Conservation (phyloP, 2,329 filamentous ascomycete species). For the Huntiella abstrusa region DNA sequence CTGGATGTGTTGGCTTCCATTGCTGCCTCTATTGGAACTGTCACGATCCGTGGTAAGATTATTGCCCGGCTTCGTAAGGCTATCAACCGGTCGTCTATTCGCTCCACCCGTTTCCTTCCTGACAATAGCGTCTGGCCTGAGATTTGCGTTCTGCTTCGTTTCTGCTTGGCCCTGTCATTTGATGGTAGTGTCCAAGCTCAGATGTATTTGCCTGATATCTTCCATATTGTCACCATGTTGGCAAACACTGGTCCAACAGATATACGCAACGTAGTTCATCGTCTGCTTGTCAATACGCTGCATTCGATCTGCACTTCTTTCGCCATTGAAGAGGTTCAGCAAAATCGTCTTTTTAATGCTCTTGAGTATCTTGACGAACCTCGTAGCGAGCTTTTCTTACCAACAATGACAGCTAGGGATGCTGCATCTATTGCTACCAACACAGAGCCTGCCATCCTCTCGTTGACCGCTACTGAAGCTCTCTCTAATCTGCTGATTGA, state of each 20-base stretch:
- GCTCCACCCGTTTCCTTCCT: conserved; percentile 44
- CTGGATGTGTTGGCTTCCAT: conserved; percentile 43
- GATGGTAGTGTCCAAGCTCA: conserved; percentile 49
- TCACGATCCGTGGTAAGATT: conserved; percentile 46
- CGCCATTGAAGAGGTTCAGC: conserved; percentile 37
- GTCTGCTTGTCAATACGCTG: conserved; percentile 45
- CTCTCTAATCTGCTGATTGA: conserved; percentile 44
- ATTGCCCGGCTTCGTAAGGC: conserved; percentile 47
- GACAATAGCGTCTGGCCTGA: conserved; percentile 54
- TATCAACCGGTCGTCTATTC: conserved; percentile 45
- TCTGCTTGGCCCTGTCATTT: conserved; percentile 48
- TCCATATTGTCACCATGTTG: conserved; percentile 53
- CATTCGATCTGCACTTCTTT: conserved; percentile 51
- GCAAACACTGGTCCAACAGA: conserved; percentile 43
- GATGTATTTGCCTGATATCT: conserved; percentile 48
- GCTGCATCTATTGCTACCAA: conserved; percentile 37
- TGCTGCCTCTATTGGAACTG: conserved; percentile 42
- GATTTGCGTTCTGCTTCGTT: conserved; percentile 46
- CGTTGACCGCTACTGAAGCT: conserved; percentile 24
- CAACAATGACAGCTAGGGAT: conserved; percentile 23
- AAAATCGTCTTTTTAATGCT: conserved; percentile 35
- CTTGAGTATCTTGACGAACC: conserved; percentile 42
- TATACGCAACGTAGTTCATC: conserved; percentile 40
- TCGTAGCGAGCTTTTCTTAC: conserved; percentile 35
- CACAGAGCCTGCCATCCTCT: conserved; percentile 8